Conservation (phyloP, 768 basidiomycete species). For the Pilatotrama ljubarskyi region DNA sequence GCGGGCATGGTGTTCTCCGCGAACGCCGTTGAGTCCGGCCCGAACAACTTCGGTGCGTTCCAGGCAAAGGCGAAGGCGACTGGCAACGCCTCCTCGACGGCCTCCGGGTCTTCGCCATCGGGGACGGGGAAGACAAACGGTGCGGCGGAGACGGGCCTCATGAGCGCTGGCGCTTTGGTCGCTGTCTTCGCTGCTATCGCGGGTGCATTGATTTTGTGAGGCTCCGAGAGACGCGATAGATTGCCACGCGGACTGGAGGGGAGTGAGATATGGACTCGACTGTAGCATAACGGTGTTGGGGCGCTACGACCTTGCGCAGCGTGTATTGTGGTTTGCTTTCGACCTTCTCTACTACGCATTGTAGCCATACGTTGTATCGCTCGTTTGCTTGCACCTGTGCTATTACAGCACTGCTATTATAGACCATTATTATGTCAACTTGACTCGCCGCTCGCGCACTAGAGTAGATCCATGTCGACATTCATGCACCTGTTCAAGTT, state of each 20-base stretch:
- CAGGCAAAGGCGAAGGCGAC: conserved; percentile 24
- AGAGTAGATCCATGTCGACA: no score
- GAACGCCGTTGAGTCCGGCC: conserved; percentile 52
- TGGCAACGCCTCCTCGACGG: neutral
- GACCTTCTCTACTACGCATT: no score
- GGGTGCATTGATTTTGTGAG: conserved; percentile 26
- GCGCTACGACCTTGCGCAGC: no score
- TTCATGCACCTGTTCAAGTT: no score
- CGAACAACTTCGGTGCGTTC: conserved; percentile 57
- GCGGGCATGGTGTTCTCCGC: conserved; percentile 61
- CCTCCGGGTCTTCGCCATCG: neutral
- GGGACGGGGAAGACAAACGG: neutral
- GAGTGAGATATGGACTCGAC: neutral
- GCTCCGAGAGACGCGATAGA: neutral
- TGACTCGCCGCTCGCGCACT: no score
- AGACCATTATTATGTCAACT: no score
- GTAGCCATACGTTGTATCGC: no score
- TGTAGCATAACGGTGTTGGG: no score
- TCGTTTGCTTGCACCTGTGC: no score
- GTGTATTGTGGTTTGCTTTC: no score
- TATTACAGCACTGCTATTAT: no score
- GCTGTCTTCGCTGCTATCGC: conserved; percentile 25
- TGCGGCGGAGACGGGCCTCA: neutral
- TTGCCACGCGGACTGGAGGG: neutral
- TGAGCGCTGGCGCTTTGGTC: conserved; percentile 31